Conservation (phyloP, 768 basidiomycete genomes). For the Lactarius vividus region DNA sequence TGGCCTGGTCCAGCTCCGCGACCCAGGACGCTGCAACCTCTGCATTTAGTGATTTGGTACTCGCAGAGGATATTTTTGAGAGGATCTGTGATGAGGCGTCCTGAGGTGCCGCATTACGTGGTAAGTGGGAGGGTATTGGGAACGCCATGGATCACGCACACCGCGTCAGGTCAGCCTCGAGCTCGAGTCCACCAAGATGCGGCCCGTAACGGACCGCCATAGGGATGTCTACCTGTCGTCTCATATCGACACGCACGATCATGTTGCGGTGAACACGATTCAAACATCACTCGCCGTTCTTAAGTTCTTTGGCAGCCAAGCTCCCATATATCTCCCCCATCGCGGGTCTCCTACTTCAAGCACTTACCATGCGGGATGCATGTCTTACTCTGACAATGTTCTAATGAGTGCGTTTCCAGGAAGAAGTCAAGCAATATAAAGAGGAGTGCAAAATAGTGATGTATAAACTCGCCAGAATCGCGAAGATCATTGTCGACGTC, state of each 20-base stretch:
- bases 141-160: constrained; percentile 57
- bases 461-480: neutral
- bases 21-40: constrained; percentile 67
- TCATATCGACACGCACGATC: neutral
- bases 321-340: neutral
- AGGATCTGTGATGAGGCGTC: constrained; percentile 74
- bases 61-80: constrained; percentile 63
- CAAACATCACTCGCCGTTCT: neutral
- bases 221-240: too few relatives aligned
- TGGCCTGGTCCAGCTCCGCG: constrained; percentile 66
- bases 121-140: constrained; percentile 67
- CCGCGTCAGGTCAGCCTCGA: neutral
- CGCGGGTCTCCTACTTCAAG: neutral
- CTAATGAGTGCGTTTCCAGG: neutral
- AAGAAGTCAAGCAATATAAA: neutral
- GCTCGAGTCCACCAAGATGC: too few relatives aligned
- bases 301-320: neutral
- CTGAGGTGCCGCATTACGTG: constrained; percentile 54
- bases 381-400: neutral
- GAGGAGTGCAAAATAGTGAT: neutral
- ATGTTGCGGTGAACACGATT: neutral
- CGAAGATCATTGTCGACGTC: neutral
- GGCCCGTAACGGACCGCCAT: too few relatives aligned
- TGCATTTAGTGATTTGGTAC: constrained; percentile 55
- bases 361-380: neutral